Evolutionary conservation across 495 filamentous ascomycete genomes (phyloP).

Genomic region (Daldinia caldariorum): DNA sequence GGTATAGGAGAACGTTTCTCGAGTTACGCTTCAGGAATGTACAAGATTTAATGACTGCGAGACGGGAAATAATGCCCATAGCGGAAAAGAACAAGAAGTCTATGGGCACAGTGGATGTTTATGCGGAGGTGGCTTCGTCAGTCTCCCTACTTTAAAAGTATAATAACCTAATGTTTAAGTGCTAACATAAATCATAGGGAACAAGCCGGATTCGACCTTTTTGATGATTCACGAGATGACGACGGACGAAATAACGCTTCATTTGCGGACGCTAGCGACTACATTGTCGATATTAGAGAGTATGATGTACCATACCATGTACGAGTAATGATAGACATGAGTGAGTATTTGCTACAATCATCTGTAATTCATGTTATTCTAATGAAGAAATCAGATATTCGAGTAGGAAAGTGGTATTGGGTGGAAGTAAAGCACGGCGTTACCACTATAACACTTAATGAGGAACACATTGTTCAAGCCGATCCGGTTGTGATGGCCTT

Average conservation of each 20-base stretch:
- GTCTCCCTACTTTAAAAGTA: slow-evolving; percentile 39
- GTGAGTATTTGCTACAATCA: slow-evolving; percentile 55
- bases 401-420: slow-evolving; percentile 96
- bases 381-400: slow-evolving; percentile 72
- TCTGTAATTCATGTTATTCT: slow-evolving; percentile 17
- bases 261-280: slow-evolving; percentile 92
- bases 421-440: slow-evolving; percentile 93
- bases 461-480: slow-evolving; percentile 86
- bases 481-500: slow-evolving; percentile 97
- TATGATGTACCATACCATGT: slow-evolving; percentile 99
- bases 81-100: slow-evolving; percentile 97
- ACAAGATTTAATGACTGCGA: slow-evolving; percentile 79
- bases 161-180: background rate
- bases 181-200: slow-evolving; percentile 63
- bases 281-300: slow-evolving; percentile 97
- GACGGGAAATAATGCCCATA: slow-evolving; percentile 84
- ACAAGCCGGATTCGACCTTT: slow-evolving; percentile 91
- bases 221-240: slow-evolving; percentile 87
- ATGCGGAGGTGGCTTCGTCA: slow-evolving; percentile 93
- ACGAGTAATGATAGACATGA: slow-evolving; percentile 94
- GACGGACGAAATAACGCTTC: slow-evolving; percentile 82
- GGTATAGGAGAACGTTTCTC: slow-evolving; percentile 86
- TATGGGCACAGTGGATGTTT: slow-evolving; percentile 96
- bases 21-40: slow-evolving; percentile 90
- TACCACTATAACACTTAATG: slow-evolving; percentile 81